Percentiles rank a stretch among this genome's conserved stretches.
Conservation (phyloP, 768 basidiomycete species). For the Leucocoprinus leucothites region DNA sequence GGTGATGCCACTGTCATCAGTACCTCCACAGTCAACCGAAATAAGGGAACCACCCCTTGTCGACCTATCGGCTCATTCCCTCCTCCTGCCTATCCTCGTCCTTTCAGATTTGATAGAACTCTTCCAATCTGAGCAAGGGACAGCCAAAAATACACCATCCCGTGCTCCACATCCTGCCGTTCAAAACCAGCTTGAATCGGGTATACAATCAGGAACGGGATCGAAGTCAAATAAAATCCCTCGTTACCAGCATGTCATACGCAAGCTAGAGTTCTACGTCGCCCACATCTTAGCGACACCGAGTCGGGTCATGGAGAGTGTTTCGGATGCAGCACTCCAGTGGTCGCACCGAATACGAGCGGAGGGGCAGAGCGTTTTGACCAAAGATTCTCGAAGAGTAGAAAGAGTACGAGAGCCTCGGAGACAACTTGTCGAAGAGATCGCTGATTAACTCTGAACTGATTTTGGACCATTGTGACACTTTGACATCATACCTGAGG, state of each 20-base stretch:
- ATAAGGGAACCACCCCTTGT: constrained; percentile 9
- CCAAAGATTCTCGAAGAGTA: neutral
- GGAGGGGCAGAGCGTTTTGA: constrained; percentile 2
- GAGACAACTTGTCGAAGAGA: neutral
- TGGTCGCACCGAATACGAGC: constrained; percentile 22
- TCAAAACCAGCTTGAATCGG: neutral
- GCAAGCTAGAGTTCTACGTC: constrained; percentile 70
- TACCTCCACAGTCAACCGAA: constrained; percentile 11
- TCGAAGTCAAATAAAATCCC: neutral
- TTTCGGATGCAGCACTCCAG: constrained; percentile 39
- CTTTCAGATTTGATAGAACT: constrained; percentile 54
- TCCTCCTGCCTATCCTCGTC: constrained; percentile 38
- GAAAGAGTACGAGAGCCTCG: neutral
- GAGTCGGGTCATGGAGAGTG: constrained; percentile 30
- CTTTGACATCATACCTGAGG: neutral
- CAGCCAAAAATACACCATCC: neutral
- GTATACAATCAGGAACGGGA: constrained; percentile 4
- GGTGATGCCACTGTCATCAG: constrained; percentile 22
- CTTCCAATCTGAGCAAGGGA: constrained; percentile 23
- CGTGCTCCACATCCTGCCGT: neutral
- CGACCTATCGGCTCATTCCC: constrained; percentile 34
- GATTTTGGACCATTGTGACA: too few relatives aligned
- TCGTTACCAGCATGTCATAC: constrained; percentile 36
- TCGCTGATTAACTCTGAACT: neutral
- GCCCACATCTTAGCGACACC: constrained; percentile 57